Base-by-base conservation (phyloP, 352 stramenopile genomes). In the Thalassiosira allenii region DNA sequence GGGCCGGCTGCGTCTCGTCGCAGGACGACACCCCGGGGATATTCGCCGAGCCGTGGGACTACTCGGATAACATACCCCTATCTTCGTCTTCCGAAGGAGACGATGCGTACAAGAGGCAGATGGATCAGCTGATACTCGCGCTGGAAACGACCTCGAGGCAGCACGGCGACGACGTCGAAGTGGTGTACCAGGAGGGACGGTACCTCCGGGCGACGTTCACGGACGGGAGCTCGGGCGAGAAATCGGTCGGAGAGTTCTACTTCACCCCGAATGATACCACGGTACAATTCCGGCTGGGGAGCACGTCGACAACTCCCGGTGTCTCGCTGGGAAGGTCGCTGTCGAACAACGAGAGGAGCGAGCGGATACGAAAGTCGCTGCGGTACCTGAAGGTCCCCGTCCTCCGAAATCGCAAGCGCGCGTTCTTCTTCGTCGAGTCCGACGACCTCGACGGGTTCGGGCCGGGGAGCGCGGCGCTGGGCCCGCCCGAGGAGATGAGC, bases 11-110 rank as follows among this genome's bases (percentile, higher is more conserved):
- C 72, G 79, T 80, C 2, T 89, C 81, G 3, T 87, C 72, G 23
- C 89, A 93, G 78, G 89, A 93, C 79, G 89, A 93, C 61, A 90
- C 89, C n/a, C 89, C 89, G 22, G 86, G 86, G 14, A 71, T 89
- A 70, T 91, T 91, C 59, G 65, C 86, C 17, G 86, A 91, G 51
- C 86, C 86, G 4, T 90, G 74, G 68, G 84, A 86, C 43, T 83
- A 75, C 57, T 84, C 73, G 4, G 62, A 79, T n/a, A 33, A 47
- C 37, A 34, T 69, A 29, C 30, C 41, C 3, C 29, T 77, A 6
- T 32, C 40, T 17, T 25, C 33, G 0, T 66, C 66, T 23, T n/a
- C n/a, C n/a, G n/a, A n/a, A n/a, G 27, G n/a, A 17, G 61, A 74
- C 23, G 20, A 65, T 14, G 23, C 17, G 0, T 91, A 82, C 53